A percentile compares a stretch with the other conserved stretches of the same genome.
phyloP scores from a whole-genome alignment of 164 flowering plant genomes.

The Vitis amurensis region DNA sequence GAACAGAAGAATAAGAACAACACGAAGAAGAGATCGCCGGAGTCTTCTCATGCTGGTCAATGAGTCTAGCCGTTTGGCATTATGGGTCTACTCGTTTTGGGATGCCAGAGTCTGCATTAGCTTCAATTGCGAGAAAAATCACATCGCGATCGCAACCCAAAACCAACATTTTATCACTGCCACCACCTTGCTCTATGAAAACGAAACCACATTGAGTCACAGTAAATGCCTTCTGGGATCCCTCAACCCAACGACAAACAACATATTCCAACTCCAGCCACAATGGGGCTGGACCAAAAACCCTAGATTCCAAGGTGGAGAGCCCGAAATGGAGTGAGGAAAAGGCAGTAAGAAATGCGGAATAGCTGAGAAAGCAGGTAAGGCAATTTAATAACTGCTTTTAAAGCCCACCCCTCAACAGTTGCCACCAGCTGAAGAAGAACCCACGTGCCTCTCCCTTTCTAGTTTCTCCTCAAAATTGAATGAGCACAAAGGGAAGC shows the following conservation, averaged over 20 bases:
- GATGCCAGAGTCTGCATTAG: not conserved
- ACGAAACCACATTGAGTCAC: not conserved
- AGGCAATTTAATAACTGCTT: conserved; percentile 32
- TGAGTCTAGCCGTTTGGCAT: conserved; percentile 36
- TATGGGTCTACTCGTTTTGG: conserved; percentile 1
- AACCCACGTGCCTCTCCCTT: conserved; percentile 44
- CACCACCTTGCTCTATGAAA: not conserved
- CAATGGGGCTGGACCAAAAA: conserved; percentile 1
- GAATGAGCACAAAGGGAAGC: not conserved
- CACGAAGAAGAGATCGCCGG: conserved; percentile 19
- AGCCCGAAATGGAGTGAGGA: not conserved
- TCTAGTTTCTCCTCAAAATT: not conserved
- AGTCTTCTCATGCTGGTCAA: conserved; percentile 43
- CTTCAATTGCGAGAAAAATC: not conserved
- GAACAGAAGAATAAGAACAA: conserved; percentile 26
- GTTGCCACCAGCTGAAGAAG: conserved; percentile 29
- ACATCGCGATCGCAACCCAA: conserved; percentile 5
- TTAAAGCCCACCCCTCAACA: conserved; percentile 7
- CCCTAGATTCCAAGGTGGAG: not conserved
- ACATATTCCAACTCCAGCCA: not conserved
- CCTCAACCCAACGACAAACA: not conserved
- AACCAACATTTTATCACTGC: conserved; percentile 9
- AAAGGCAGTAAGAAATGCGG: conserved; percentile 5
- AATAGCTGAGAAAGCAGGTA: conserved; percentile 45
- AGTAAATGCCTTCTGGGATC: not conserved